These are phyloP conservation scores for Solanum bulbocastanum DNA, from an alignment of 257 asterid species.

Conservation along the genomic window DNA sequence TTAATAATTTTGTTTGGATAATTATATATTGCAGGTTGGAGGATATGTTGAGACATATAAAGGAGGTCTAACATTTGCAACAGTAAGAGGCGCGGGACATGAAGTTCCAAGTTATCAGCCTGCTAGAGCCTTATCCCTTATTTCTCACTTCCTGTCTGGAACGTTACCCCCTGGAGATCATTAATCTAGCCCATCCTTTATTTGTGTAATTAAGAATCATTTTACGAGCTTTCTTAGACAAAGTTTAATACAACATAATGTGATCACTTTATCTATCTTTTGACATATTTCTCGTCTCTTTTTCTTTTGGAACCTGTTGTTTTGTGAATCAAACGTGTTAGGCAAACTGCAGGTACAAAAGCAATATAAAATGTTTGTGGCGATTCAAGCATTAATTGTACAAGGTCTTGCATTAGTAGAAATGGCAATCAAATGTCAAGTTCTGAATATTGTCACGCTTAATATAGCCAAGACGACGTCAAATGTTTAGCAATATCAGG, in stretches of 20 bases:
- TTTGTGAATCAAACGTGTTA: neutral
- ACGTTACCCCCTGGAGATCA: neutral
- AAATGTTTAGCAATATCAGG: neutral
- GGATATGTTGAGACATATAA: neutral
- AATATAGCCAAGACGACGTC: neutral
- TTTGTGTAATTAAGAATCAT: neutral
- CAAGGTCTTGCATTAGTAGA: neutral
- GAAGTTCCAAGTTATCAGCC: conserved; percentile 3
- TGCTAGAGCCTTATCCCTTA: neutral
- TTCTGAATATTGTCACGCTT: neutral
- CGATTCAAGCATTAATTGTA: neutral
- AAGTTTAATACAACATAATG: neutral
- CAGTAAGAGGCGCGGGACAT: conserved; percentile 1
- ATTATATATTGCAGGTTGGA: neutral
- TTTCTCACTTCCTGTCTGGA: neutral
- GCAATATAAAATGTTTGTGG: too few relatives aligned
- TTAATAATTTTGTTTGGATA: neutral
- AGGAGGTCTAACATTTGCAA: neutral
- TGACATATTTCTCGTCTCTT: neutral
- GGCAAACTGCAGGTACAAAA: neutral
- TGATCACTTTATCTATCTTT: neutral
- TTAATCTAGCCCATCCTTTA: neutral
- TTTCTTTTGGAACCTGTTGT: neutral
- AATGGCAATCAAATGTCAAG: neutral
- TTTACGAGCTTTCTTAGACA: neutral